phyloP scores from a whole-genome alignment of 306 rosid genomes.

The Arachis hypogaea region DNA sequence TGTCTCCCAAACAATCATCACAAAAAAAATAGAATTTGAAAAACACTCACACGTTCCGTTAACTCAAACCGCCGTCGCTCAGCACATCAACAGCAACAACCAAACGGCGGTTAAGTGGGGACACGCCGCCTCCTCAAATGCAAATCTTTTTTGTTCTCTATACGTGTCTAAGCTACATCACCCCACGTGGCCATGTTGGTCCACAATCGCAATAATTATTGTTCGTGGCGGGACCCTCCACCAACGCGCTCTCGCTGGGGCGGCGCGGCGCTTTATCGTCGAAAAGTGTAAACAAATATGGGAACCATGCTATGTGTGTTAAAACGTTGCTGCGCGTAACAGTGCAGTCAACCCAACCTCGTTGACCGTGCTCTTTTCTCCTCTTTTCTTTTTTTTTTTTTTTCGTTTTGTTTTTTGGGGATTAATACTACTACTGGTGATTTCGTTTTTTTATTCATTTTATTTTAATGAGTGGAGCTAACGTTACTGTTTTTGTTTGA shows the following conservation, averaged over 20 bases:
- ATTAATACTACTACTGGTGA: too few species aligned
- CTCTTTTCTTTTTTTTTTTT: too few species aligned
- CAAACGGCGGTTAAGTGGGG: constrained; percentile 25
- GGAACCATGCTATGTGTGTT: constrained; percentile 12
- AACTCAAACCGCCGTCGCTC: not conserved
- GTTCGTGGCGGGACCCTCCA: constrained; percentile 46
- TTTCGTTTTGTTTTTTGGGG: too few species aligned
- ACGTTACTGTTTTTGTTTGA: not conserved
- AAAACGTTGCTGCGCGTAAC: not conserved
- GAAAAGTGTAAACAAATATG: not conserved
- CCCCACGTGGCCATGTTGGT: constrained; percentile 30
- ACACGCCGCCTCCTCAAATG: constrained; percentile 37
- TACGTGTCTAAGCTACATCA: constrained; percentile 20
- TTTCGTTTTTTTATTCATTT: not conserved
- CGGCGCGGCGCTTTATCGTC: constrained; percentile 47
- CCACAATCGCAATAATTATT: constrained; percentile 25
- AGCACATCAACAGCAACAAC: not conserved
- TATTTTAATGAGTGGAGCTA: not conserved
- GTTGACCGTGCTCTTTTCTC: constrained; percentile 49
- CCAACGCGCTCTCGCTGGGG: constrained; percentile 39
- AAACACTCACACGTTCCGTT: not conserved
- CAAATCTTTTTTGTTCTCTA: not conserved
- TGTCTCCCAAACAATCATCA: constrained; percentile 16
- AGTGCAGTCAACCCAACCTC: constrained; percentile 55
- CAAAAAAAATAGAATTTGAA: not conserved